Conservation (phyloP, 2,329 filamentous ascomycete genomes). For the Microsporum audouinii region DNA sequence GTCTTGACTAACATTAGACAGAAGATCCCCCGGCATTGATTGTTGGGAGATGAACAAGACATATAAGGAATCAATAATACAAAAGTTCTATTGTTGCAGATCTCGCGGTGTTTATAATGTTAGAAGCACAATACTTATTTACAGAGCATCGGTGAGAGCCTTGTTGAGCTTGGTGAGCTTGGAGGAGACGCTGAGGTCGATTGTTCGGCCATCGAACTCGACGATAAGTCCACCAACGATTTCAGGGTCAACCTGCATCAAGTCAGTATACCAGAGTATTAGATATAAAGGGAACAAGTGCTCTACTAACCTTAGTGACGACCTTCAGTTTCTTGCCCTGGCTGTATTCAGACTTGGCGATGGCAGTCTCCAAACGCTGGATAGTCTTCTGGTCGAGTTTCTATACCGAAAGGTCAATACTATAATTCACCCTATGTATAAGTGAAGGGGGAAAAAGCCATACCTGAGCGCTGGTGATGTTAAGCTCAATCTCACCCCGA, state of each 20-base stretch:
- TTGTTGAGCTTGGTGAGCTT: conserved; percentile 99
- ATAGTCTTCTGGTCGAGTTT: conserved; percentile 80
- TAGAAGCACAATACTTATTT: conserved; percentile 41
- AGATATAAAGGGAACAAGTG: background rate
- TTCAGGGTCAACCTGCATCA: conserved; percentile 70
- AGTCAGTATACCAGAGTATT: conserved; percentile 3
- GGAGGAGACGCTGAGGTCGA: conserved; percentile 88
- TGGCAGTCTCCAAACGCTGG: conserved; percentile 70
- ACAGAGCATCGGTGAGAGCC: conserved; percentile 91
- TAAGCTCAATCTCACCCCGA: conserved; percentile 85
- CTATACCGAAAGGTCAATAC: conserved; percentile 33
- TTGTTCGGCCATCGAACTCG: conserved; percentile 94
- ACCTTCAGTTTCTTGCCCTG: conserved; percentile 98
- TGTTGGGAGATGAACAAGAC: background rate
- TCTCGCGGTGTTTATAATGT: conserved; percentile 2
- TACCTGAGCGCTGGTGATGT: conserved; percentile 82
- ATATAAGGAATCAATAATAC: conserved; percentile 6
- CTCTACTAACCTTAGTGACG: conserved; percentile 60
- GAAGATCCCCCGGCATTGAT: background rate
- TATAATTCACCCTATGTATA: too few relatives aligned
- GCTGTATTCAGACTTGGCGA: conserved; percentile 79
- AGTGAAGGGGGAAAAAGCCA: conserved; percentile 19
- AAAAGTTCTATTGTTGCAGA: conserved; percentile 8
- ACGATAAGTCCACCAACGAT: conserved; percentile 89
- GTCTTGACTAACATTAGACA: background rate